These are phyloP conservation scores for Cryptosporidium xiaoi DNA, from an alignment of 169 alveolate genomes.

Conservation along the genomic window DNA sequence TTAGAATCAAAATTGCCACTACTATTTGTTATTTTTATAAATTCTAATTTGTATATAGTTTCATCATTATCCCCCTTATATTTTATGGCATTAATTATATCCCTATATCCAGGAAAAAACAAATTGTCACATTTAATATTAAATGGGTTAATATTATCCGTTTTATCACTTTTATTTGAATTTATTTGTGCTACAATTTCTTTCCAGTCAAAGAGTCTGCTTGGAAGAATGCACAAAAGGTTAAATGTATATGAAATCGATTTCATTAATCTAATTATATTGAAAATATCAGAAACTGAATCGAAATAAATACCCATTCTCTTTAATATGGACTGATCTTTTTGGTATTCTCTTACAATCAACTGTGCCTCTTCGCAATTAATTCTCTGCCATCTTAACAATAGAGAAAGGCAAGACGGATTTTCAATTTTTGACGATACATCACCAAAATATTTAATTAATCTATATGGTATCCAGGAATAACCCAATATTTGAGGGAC, in stretches of 20 bases:
- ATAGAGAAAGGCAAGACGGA: neutral
- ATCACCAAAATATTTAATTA: constrained; percentile 17
- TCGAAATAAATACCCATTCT: constrained; percentile 4
- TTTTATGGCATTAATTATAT: constrained; percentile 8
- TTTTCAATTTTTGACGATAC: constrained; percentile 2
- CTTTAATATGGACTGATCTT: constrained; percentile 2
- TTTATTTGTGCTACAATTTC: constrained; percentile 4
- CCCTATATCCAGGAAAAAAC: constrained; percentile 28
- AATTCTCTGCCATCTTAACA: neutral
- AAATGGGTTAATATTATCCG: neutral
- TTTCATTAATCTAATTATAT: constrained; percentile 16
- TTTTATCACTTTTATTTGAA: neutral
- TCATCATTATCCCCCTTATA: neutral
- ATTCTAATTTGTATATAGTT: neutral
- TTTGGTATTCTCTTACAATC: constrained; percentile 10
- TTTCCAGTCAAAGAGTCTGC: constrained; percentile 5
- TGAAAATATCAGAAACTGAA: neutral
- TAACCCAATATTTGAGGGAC: constrained; percentile 11
- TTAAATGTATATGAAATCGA: constrained; percentile 44
- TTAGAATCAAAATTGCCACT: neutral
- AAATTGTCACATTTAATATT: neutral
- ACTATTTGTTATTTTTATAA: neutral
- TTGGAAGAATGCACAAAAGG: constrained; percentile 16
- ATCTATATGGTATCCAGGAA: constrained; percentile 57
- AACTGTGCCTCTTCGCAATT: constrained; percentile 36